These are phyloP conservation scores for Phlebiopsis flavidoalba DNA, from an alignment of 768 basidiomycete species.

Conservation along the genomic window DNA sequence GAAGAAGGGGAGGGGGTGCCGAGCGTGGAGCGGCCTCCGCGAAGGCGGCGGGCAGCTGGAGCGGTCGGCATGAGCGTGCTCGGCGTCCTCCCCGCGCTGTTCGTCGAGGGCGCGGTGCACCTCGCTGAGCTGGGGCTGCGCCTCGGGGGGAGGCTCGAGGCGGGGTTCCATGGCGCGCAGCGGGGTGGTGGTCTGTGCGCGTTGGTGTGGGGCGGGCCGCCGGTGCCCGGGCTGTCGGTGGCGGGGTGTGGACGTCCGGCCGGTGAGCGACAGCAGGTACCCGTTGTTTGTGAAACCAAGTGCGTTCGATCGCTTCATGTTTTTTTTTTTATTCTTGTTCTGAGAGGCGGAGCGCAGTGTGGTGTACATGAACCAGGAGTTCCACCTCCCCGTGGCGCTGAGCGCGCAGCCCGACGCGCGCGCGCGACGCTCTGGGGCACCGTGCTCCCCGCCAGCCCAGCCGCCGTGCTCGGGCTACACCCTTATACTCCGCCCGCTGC, in stretches of 20 bases:
- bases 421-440: constrained; percentile 44
- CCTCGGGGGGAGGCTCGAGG: constrained; percentile 43
- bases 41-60: constrained; percentile 40
- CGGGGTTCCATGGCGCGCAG: constrained; percentile 22
- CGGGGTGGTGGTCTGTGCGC: not conserved
- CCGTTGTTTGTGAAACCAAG: constrained; percentile 51
- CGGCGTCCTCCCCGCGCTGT: constrained; percentile 41
- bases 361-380: constrained; percentile 50
- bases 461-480: constrained; percentile 49
- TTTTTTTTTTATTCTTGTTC: too few species aligned
- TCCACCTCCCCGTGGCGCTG: constrained; percentile 53
- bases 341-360: too few species aligned
- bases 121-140: constrained; percentile 53
- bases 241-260: constrained; percentile 38
- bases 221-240: constrained; percentile 17
- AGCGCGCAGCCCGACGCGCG: constrained; percentile 43
- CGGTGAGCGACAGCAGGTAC: constrained; percentile 30
- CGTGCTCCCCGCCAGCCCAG: constrained; percentile 52
- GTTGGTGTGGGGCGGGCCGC: not conserved
- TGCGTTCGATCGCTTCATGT: constrained; percentile 33
- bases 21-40: constrained; percentile 42
- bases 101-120: constrained; percentile 45
- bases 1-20: constrained; percentile 23
- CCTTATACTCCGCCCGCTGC: constrained; percentile 51
- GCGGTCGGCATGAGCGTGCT: constrained; percentile 45